Evolutionary conservation across 345 rosid species (phyloP), one percentile per base, ranked within the genome.

Genomic region (Hibiscus mutabilis): DNA sequence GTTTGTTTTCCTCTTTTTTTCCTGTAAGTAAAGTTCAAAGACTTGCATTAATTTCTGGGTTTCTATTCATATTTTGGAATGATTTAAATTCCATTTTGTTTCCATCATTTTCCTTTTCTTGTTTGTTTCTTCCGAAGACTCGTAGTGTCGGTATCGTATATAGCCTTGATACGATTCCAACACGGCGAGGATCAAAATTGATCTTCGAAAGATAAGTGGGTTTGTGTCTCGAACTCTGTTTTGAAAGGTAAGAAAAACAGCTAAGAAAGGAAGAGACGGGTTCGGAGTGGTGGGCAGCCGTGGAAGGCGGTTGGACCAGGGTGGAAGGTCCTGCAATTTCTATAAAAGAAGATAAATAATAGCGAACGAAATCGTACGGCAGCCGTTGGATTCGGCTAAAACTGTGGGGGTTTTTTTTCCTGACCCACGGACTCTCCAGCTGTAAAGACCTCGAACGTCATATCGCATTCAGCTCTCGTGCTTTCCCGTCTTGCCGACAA

Each of bases 371-470:
- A 24, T 29, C n/a, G 42, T 68, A 57, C 58, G 72, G 71, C 7
- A 42, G 21, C 71, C 77, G 74, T 68, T 72, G 71, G 76, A 72
- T 74, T 75, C 61, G 49, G 25, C 60, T 49, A 51, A 35, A 72
- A 63, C 16, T 18, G 46, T 49, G 24, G 59, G n/a, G n/a, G n/a
- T n/a, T n/a, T n/a, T 66, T 15, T 35, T 40, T 40, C 9, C 69
- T 40, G 61, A 44, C 9, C 46, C 22, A 40, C 13, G 19, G 14
- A 6, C 35, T 21, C 64, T 15, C 79, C 82, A 75, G 79, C 82
- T 79, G 82, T 79, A 71, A 68, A 72, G 47, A 19, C 27, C 13
- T 46, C 10, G 40, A 6, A 63, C 51, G 8, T 46, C 52, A 46
- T 46, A 13, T 35, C 9, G 8, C 40, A 6, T 35, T 35, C 40